Evolutionary conservation across 176 grass and related monocot species (phyloP), one percentile per base, ranked within the genome.

Genomic region (Juncus effusus): DNA sequence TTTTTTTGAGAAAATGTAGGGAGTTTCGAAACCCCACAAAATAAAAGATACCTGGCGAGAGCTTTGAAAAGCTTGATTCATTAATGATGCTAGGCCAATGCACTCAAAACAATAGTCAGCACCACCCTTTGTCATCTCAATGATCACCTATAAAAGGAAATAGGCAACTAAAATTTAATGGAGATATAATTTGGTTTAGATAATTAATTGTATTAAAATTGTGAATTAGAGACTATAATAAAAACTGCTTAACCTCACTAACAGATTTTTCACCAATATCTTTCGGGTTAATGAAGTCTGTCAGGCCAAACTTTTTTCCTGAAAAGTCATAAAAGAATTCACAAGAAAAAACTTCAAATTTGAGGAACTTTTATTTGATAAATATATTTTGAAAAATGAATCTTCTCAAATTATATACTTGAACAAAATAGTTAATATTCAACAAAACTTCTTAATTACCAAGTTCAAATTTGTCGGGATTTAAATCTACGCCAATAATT

Each of bases 21-120:
- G 19, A 28, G 19, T 47, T 9, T 47, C 44, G 9, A 47, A 47
- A 47, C 4, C 9, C 9, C 44, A 47, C 44, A 47, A 42, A 38
- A 47, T 56, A 56, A 76, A 65, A 55, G 58, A 39, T 36, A 89
- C 90, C 14, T 66, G 69, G 67, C 79, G 80, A 66, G 71, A 77
- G 77, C 87, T 91, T 62, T 4, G 59, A 38, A 88, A 91, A 6
- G 92, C 92, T 3, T 91, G 81, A 51, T 35, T 67, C 85, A 91
- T 88, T 73, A 96, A 40, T 13, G 79, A 67, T 12, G 87, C 87
- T 54, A 88, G 76, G 35, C 91, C 91, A 2, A 90, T 77, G 75
- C 91, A 96, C 87, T 96, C 91, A 50, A 96, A 87, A 56, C 84
- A 85, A 56, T 85, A 87, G 12, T 96, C 91, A 0, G 87, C 91